Percentiles rank a stretch among this genome's conserved stretches.
These are phyloP conservation scores for Ustilago vetiveriae DNA, from an alignment of 1,284 basidiomycete genomes.

Conservation along the genomic window DNA sequence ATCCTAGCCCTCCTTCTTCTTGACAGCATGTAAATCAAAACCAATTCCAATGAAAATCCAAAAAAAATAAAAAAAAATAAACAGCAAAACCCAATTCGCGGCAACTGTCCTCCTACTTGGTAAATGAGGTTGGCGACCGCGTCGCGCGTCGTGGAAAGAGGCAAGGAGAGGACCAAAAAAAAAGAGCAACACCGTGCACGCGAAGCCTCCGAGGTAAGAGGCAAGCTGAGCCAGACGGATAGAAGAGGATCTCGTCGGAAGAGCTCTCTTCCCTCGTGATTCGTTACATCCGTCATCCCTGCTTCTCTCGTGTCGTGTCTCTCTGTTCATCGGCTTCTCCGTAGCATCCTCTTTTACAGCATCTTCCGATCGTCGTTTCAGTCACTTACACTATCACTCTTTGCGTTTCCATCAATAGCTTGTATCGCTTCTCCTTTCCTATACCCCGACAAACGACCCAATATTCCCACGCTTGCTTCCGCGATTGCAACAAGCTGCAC, in stretches of 20 bases:
- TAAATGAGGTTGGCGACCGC: conserved; percentile 21
- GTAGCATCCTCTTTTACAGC: not conserved
- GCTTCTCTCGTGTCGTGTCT: not conserved
- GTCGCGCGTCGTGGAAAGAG: conserved; percentile 39
- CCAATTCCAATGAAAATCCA: too few species aligned
- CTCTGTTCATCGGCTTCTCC: not conserved
- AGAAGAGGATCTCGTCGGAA: not conserved
- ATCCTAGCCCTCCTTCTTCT: too few species aligned
- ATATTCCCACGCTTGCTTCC: not conserved
- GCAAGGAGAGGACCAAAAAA: conserved; percentile 9
- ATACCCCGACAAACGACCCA: not conserved
- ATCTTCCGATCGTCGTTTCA: too few species aligned
- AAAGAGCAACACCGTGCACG: conserved; percentile 24
- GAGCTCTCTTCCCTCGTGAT: not conserved
- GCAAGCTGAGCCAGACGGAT: conserved; percentile 11
- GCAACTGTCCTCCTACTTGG: too few species aligned
- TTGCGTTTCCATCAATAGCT: too few species aligned
- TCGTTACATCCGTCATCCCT: not conserved
- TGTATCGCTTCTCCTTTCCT: not conserved
- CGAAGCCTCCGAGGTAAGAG: not conserved
- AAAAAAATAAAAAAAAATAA: too few species aligned
- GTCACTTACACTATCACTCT: too few species aligned
- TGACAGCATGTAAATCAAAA: too few species aligned
- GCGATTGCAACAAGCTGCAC: not conserved
- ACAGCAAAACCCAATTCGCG: too few species aligned